phyloP scores from a whole-genome alignment of 331 rosid genomes.

The Quercus lobata region DNA sequence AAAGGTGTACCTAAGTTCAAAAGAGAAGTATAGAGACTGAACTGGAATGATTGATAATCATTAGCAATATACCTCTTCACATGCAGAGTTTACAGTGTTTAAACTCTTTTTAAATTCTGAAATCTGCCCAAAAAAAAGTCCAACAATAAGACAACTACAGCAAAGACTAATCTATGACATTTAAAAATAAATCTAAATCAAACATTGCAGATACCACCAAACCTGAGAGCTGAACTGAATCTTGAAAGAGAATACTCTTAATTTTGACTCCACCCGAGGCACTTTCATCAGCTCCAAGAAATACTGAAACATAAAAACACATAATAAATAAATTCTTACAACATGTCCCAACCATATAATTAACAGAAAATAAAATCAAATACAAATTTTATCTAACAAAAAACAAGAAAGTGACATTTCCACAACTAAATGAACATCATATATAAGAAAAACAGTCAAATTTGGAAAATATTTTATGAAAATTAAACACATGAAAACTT shows the following conservation, averaged over 20 bases:
- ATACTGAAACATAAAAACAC: constrained; percentile 49
- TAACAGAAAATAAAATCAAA: not conserved
- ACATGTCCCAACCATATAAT: not conserved
- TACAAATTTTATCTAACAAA: not conserved
- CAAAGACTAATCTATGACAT: constrained; percentile 6
- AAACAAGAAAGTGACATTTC: not conserved
- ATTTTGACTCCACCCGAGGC: constrained; percentile 95
- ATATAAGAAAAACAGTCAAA: not conserved
- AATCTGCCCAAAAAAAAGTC: constrained; percentile 38
- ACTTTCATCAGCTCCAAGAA: constrained; percentile 98
- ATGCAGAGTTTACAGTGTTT: constrained; percentile 83
- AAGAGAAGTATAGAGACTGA: constrained; percentile 11
- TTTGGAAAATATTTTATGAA: not conserved
- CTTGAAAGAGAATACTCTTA: constrained; percentile 95
- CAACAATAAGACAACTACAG: constrained; percentile 20
- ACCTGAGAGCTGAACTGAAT: constrained; percentile 96
- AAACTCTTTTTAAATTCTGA: constrained; percentile 82
- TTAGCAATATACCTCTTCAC: constrained; percentile 70
- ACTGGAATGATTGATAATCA: constrained; percentile 9
- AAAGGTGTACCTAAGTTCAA: constrained; percentile 27
- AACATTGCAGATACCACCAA: constrained; percentile 37
- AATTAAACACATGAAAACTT: not conserved
- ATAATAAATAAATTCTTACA: not conserved
- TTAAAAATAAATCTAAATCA: constrained; percentile 13
- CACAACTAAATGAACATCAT: not conserved